Evolutionary conservation across 2,329 filamentous ascomycete genomes (phyloP), one percentile per base, ranked within the genome.

Genomic region (Orbilia blumenaviensis): DNA sequence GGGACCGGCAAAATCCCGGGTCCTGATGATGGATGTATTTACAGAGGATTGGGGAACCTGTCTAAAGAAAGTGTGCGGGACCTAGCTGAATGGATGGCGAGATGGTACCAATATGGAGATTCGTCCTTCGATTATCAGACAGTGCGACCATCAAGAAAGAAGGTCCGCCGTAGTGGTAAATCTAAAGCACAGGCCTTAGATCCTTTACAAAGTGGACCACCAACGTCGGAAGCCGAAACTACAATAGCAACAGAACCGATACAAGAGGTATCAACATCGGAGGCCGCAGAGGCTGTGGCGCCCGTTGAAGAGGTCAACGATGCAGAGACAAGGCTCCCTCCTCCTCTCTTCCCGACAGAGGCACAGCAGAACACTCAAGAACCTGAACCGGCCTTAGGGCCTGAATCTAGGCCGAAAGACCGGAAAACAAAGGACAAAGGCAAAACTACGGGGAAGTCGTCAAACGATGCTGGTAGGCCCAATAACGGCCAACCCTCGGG

Each of bases 21-120:
- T 5, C 76, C 78, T 9, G 75, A 78, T 50, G 79, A 80, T 62
- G 79, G 80, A 1, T 80, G 80, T 58, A 78, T 80, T 25, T 80
- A 78, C 25, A 75, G 75, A 25, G 79, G 80, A 10, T 66, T 78
- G 1, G 79, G 78, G 14, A 74, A 77, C 42, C 29, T 80, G 18
- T 48, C 73, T 5, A 71, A 77, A 9, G 73, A 77, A 27, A 77
- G 73, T 21, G 66, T 77, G 18, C 66, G 73, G 44, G 73, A 77
- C 38, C 21, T 71, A n/a, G 54, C 73, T 25, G 66, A 77, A 34
- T 77, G 73, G 73, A 77, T 77, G 66, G 62, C 73, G 36, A 66
- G 66, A 29, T 77, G 73, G 73, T 69, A 69, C 48, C 73, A 71
- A 38, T 66, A 68, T 32, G 73, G 73, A 10, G 73, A 77, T 48